These are phyloP conservation scores for Vigna mungo DNA, from an alignment of 306 rosid species.

Conservation along the genomic window DNA sequence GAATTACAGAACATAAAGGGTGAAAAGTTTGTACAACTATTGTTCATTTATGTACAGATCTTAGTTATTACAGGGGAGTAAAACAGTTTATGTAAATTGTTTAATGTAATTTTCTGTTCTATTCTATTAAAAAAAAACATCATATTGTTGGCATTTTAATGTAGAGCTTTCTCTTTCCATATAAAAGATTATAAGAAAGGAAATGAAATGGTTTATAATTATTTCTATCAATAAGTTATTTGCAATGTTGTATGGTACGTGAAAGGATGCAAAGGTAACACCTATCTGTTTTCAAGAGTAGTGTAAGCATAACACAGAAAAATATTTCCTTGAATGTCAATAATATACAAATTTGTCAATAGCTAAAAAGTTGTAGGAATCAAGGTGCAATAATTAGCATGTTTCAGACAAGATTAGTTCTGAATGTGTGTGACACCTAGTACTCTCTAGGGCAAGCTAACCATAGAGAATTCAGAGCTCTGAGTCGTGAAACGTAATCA, in stretches of 20 bases:
- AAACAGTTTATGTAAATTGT: conserved; percentile 1
- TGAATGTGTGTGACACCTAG: conserved; percentile 7
- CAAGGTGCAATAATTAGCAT: conserved; percentile 34
- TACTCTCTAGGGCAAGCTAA: conserved; percentile 74
- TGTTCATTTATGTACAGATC: conserved; percentile 20
- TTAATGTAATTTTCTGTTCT: conserved; percentile 17
- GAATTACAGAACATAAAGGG: not conserved
- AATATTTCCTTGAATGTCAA: not conserved
- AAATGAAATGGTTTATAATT: conserved; percentile 4
- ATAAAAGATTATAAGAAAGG: not conserved
- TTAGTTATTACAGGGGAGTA: not conserved
- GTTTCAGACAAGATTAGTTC: conserved; percentile 17
- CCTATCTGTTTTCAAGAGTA: not conserved
- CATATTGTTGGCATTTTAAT: not conserved
- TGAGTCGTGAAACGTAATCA: conserved; percentile 73
- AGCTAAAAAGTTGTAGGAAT: conserved; percentile 33
- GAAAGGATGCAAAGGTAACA: not conserved
- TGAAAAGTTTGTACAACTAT: not conserved
- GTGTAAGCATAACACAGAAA: not conserved
- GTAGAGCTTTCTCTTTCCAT: not conserved
- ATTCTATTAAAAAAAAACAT: not conserved
- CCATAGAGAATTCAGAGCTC: conserved; percentile 91
- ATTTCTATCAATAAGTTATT: not conserved
- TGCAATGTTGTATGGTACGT: not conserved
- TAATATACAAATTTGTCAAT: conserved; percentile 36